phyloP scores from a whole-genome alignment of 192 early-diverging fungal genomes.

The Martensiomyces pterosporus region DNA sequence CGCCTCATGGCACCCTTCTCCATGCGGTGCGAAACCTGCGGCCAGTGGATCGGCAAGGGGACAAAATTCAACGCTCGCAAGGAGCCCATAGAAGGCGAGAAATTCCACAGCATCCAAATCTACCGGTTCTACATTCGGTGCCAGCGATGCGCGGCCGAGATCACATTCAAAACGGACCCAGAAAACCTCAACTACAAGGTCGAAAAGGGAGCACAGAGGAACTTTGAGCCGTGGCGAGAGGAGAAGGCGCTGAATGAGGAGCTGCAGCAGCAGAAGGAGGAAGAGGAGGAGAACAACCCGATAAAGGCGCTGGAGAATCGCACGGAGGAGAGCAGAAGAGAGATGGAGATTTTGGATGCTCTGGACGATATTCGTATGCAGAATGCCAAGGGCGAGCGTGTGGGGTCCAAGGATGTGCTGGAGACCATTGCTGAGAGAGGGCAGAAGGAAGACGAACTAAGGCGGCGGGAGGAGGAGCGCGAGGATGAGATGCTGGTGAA shows the following conservation, averaged over 20 bases:
- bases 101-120: conserved; percentile 70
- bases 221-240: conserved; percentile 94
- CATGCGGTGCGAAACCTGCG: conserved; percentile 95
- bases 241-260: conserved; percentile 60
- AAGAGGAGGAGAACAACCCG: conserved; percentile 88
- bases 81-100: conserved; percentile 72
- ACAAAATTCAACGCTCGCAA: conserved; percentile 99
- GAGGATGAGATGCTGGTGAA: conserved; percentile 26
- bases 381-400: conserved; percentile 80
- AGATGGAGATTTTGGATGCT: conserved; percentile 97
- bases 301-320: conserved; percentile 95
- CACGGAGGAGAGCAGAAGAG: conserved; percentile 87
- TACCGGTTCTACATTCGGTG: conserved; percentile 85
- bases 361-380: conserved; percentile 89
- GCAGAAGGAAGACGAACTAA: conserved; percentile 11
- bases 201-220: conserved; percentile 87
- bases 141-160: conserved; percentile 91
- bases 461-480: conserved; percentile 28
- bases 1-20: conserved; percentile 98
- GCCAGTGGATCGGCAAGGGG: conserved; percentile 95
- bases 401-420: conserved; percentile 63
- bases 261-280: conserved; percentile 54
- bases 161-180: conserved; percentile 98
- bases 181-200: conserved; percentile 92
- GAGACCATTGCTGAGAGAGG: conserved; percentile 41